phyloP scores from a whole-genome alignment of 805 yeast species.

The Candida ovalis region DNA sequence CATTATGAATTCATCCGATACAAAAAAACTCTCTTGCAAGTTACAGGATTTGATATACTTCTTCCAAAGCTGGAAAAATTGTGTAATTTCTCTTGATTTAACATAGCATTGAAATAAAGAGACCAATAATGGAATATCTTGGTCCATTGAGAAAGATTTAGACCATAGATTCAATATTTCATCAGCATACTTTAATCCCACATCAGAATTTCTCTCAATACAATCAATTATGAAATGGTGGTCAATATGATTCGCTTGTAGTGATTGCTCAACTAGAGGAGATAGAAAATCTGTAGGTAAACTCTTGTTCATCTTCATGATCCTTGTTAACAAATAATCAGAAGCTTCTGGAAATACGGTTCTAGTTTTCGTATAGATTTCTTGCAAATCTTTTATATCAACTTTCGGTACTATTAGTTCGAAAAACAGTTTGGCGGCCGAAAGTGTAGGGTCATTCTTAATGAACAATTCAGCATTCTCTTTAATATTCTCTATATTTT shows the following conservation, averaged over 20 bases:
- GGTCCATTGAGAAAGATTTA: neutral
- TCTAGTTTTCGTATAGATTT: constrained; percentile 41
- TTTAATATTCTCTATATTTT: constrained; percentile 20
- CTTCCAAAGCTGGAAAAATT: constrained; percentile 47
- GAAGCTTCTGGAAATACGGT: constrained; percentile 36
- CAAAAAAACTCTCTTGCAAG: constrained; percentile 9
- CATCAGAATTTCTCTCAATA: constrained; percentile 52
- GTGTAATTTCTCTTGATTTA: constrained; percentile 53
- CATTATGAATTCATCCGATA: constrained; percentile 30
- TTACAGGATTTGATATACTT: constrained; percentile 9
- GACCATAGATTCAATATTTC: constrained; percentile 26
- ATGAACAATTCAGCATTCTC: constrained; percentile 32
- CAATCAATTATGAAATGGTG: constrained; percentile 47
- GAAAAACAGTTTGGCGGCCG: constrained; percentile 29
- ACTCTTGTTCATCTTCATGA: constrained; percentile 49
- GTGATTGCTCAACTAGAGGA: constrained; percentile 33
- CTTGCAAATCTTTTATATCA: constrained; percentile 43
- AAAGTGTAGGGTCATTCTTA: constrained; percentile 11
- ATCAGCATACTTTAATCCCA: constrained; percentile 46
- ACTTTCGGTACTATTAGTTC: constrained; percentile 29
- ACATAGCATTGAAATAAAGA: constrained; percentile 38
- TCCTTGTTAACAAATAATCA: constrained; percentile 39
- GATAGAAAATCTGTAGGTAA: constrained; percentile 50
- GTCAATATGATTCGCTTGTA: constrained; percentile 17
- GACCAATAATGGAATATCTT: constrained; percentile 1